These are phyloP conservation scores for Leishmania lainsoni DNA, from an alignment of 208 protist genomes.

Conservation along the genomic window DNA sequence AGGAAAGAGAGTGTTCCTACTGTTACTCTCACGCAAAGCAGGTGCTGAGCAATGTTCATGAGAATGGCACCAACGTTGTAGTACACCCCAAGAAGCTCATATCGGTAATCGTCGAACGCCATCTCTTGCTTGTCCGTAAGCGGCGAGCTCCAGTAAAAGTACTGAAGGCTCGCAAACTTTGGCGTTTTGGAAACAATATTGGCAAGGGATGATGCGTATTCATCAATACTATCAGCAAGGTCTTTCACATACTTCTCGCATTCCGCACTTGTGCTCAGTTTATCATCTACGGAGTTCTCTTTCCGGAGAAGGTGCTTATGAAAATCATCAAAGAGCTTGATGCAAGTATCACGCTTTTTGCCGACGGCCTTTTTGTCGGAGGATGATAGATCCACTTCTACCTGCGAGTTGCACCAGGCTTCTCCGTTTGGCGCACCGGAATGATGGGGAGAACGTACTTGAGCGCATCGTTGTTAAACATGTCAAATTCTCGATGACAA, in stretches of 20 bases:
- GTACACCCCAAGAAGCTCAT: constrained; percentile 68
- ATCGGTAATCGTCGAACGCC: constrained; percentile 71
- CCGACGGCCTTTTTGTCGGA: constrained; percentile 43
- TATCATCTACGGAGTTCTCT: constrained; percentile 21
- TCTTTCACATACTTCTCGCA: constrained; percentile 40
- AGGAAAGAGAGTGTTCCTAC: constrained; percentile 29
- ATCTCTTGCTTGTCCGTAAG: constrained; percentile 42
- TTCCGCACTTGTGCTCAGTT: constrained; percentile 11
- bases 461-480: constrained; percentile 19
- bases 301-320: constrained; percentile 24
- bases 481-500: not conserved
- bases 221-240: constrained; percentile 35
- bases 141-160: constrained; percentile 65
- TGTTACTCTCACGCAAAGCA: constrained; percentile 40
- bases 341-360: constrained; percentile 37
- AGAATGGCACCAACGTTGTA: constrained; percentile 61
- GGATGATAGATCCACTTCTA: constrained; percentile 36
- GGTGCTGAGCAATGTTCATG: constrained; percentile 59
- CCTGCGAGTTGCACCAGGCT: constrained; percentile 33
- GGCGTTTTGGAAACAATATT: constrained; percentile 35
- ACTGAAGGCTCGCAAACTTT: constrained; percentile 41
- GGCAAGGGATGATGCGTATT: constrained; percentile 37
- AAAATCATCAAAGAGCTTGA: constrained; percentile 40
- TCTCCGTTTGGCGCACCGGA: constrained; percentile 19
- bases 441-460: constrained; percentile 27